A percentile compares a stretch with the other conserved stretches of the same genome.
Evolutionary conservation across 1,139 yeast species (phyloP).

Genomic region (Arxiozyma bovina): DNA sequence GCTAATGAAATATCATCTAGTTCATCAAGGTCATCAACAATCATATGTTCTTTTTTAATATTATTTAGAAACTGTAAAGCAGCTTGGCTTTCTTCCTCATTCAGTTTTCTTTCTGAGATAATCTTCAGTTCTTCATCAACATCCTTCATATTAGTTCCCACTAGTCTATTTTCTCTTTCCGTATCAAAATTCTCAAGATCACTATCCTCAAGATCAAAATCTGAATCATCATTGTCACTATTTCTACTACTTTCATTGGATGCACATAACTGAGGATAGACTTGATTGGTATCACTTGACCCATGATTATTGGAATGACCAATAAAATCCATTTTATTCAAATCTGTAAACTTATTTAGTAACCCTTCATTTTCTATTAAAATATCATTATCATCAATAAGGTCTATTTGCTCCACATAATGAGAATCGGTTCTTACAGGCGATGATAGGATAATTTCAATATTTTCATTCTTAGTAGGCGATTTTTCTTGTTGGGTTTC

Average conservation of each 20-base stretch:
- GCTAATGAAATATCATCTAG: conserved; percentile 17
- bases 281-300: conserved; percentile 5
- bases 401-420: conserved; percentile 16
- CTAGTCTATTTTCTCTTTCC: conserved; percentile 28
- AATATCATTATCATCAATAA: conserved; percentile 7
- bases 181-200: conserved; percentile 30
- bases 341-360: background rate
- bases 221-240: conserved; percentile 12
- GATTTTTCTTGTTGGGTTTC: conserved; percentile 1
- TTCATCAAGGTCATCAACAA: conserved; percentile 10
- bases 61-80: conserved; percentile 6
- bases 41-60: conserved; percentile 11
- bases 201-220: conserved; percentile 22
- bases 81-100: conserved; percentile 8
- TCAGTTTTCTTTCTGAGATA: conserved; percentile 25
- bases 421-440: conserved; percentile 9
- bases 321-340: background rate
- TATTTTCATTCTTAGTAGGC: conserved; percentile 5
- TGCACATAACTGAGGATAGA: conserved; percentile 19
- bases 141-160: conserved; percentile 18
- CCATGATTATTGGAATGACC: background rate
- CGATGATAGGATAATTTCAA: conserved; percentile 20
- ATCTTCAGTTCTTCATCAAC: conserved; percentile 29
- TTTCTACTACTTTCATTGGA: conserved; percentile 13
- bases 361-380: background rate